Conservation (phyloP, 2,329 filamentous ascomycete species). For the Penicillium aurantiogriseum region DNA sequence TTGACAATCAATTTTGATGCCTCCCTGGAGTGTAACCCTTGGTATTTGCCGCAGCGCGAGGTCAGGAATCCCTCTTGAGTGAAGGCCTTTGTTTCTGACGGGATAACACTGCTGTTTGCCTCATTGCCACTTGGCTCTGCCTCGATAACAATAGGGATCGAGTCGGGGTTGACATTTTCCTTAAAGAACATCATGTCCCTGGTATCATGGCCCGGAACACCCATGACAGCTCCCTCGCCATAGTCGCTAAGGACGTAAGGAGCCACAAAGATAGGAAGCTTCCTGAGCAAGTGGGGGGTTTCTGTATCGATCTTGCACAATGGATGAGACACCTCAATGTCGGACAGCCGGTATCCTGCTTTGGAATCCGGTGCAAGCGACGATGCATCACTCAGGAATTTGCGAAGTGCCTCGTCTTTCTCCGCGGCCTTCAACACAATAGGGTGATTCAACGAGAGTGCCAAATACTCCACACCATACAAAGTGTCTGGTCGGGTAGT, state of each 20-base stretch:
- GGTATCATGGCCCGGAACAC: conserved; percentile 79
- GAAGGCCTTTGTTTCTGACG: conserved; percentile 55
- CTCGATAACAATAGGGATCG: conserved; percentile 62
- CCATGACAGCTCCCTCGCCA: conserved; percentile 86
- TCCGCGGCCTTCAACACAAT: conserved; percentile 63
- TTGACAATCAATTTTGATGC: conserved; percentile 62
- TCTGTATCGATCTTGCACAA: conserved; percentile 56
- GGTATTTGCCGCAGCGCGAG: conserved; percentile 62
- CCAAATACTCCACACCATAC: conserved; percentile 83
- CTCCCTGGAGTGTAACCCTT: conserved; percentile 61
- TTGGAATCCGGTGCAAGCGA: conserved; percentile 58
- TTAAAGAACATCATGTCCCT: conserved; percentile 80
- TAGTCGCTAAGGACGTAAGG: conserved; percentile 84
- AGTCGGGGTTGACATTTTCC: conserved; percentile 61
- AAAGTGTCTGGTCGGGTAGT: conserved; percentile 84
- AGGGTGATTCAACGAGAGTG: conserved; percentile 71
- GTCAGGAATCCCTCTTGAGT: conserved; percentile 67
- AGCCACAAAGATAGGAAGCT: conserved; percentile 74
- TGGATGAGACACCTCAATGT: conserved; percentile 64
- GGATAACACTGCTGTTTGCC: conserved; percentile 18
- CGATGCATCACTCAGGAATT: conserved; percentile 61
- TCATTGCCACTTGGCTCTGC: conserved; percentile 37
- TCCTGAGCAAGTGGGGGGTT: conserved; percentile 36
- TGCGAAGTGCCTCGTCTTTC: conserved; percentile 60
- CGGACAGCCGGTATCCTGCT: conserved; percentile 65